Percentiles rank a stretch among this genome's conserved stretches.
phyloP scores from a whole-genome alignment of 1,284 basidiomycete species.

The Sparassis latifolia region DNA sequence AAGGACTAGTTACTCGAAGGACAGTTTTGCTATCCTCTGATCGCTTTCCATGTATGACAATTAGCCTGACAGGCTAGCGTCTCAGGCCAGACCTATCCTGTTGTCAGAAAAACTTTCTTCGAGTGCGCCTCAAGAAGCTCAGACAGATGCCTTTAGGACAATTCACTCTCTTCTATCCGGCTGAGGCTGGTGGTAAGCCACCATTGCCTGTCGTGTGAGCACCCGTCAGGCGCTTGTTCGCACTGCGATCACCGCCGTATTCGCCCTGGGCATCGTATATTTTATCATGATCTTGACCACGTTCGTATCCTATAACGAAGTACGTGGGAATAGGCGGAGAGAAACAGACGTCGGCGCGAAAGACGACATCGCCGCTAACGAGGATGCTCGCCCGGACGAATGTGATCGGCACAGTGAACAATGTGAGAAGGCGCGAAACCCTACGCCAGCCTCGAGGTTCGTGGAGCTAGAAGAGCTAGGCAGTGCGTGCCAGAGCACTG shows the following conservation, averaged over 20 bases:
- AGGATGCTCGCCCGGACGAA: constrained; percentile 8
- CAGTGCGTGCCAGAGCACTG: constrained; percentile 8
- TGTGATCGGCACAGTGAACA: constrained; percentile 3
- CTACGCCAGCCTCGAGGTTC: constrained; percentile 13
- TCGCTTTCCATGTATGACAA: too few species aligned
- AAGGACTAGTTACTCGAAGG: too few species aligned
- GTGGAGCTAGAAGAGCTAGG: constrained; percentile 12
- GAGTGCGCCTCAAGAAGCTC: too few species aligned
- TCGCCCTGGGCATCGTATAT: constrained; percentile 56
- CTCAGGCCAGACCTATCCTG: too few species aligned
- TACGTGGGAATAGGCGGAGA: constrained; percentile 21
- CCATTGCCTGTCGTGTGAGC: not conserved
- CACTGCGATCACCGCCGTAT: constrained; percentile 47
- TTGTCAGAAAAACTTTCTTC: too few species aligned
- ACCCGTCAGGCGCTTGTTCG: constrained; percentile 41
- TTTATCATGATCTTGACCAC: constrained; percentile 57
- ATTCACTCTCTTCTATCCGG: too few species aligned
- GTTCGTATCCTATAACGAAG: constrained; percentile 42
- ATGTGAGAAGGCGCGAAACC: constrained; percentile 6
- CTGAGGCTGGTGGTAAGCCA: too few species aligned
- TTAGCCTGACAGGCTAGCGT: too few species aligned
- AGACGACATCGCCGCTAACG: not conserved
- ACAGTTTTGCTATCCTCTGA: too few species aligned
- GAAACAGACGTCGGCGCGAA: not conserved
- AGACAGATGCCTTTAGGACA: too few species aligned